A percentile compares a stretch with the other conserved stretches of the same genome.
Evolutionary conservation across 306 rosid genomes (phyloP).

Genomic region (Prunus kanzakura): DNA sequence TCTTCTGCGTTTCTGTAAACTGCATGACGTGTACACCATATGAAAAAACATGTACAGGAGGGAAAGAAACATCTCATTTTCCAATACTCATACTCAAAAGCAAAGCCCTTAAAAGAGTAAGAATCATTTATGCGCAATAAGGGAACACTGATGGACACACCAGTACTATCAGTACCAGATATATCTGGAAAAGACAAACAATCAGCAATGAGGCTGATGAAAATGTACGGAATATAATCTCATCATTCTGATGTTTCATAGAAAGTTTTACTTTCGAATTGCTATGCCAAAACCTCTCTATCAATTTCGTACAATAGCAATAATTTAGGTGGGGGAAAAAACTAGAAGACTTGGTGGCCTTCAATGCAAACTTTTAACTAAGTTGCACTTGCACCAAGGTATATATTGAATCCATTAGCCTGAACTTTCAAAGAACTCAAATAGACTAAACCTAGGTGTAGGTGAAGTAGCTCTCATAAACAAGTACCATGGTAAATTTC

Average conservation of each 20-base stretch:
- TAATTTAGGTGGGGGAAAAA: background rate
- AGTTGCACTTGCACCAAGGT: background rate
- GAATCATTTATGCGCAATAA: background rate
- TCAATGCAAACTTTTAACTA: background rate
- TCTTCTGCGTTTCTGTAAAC: constrained; percentile 98
- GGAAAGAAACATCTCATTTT: background rate
- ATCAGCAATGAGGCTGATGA: background rate
- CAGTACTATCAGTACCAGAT: background rate
- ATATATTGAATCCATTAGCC: background rate
- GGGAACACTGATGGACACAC: background rate
- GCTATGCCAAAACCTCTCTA: background rate
- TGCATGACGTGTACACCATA: constrained; percentile 29
- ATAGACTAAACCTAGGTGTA: background rate
- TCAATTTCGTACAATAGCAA: background rate
- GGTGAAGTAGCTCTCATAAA: background rate
- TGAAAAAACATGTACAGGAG: constrained; percentile 12
- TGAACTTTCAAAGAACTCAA: background rate
- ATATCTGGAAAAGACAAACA: background rate
- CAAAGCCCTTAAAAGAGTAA: background rate
- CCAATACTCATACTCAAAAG: background rate
- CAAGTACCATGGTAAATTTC: background rate
- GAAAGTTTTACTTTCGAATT: background rate
- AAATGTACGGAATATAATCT: background rate
- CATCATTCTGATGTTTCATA: background rate
- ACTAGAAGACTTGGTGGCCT: background rate